These are phyloP conservation scores for Arthrinium phaeospermum DNA, from an alignment of 2,329 filamentous ascomycete species.

Conservation along the genomic window DNA sequence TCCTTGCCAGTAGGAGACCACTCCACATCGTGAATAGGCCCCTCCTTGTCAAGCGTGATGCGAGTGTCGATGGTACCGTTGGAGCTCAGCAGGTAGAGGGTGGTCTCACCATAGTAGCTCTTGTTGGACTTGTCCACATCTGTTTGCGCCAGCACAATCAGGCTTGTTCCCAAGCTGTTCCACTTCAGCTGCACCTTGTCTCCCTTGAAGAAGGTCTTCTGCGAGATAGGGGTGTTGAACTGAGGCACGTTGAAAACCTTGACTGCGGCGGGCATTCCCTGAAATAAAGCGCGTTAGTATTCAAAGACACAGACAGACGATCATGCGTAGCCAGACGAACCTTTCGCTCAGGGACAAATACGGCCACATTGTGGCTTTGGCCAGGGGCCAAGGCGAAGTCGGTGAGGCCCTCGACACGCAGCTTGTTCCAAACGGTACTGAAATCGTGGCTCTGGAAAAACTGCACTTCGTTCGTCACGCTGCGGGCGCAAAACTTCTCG, in stretches of 20 bases:
- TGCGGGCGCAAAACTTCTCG: constrained; percentile 89
- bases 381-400: constrained; percentile 92
- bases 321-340: constrained; percentile 51
- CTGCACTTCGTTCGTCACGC: constrained; percentile 96
- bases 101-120: constrained; percentile 99
- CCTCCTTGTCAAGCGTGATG: constrained; percentile 92
- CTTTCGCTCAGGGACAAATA: constrained; percentile 96
- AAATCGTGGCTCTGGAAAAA: constrained; percentile 92
- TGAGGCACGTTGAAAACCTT: constrained; percentile 94
- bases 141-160: constrained; percentile 95
- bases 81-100: constrained; percentile 90
- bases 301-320: not conserved
- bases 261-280: constrained; percentile 92
- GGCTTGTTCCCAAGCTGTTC: constrained; percentile 88
- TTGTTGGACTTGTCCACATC: constrained; percentile 98
- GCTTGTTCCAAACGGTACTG: constrained; percentile 89
- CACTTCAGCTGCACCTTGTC: constrained; percentile 99
- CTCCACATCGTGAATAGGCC: constrained; percentile 96
- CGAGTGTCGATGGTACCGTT: constrained; percentile 92
- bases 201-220: constrained; percentile 99
- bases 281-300: constrained; percentile 32
- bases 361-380: constrained; percentile 87
- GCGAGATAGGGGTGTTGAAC: constrained; percentile 82
- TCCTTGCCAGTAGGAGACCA: constrained; percentile 98
- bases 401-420: constrained; percentile 86